phyloP scores from a whole-genome alignment of 2,329 filamentous ascomycete species.

The Colletotrichum karsti region DNA sequence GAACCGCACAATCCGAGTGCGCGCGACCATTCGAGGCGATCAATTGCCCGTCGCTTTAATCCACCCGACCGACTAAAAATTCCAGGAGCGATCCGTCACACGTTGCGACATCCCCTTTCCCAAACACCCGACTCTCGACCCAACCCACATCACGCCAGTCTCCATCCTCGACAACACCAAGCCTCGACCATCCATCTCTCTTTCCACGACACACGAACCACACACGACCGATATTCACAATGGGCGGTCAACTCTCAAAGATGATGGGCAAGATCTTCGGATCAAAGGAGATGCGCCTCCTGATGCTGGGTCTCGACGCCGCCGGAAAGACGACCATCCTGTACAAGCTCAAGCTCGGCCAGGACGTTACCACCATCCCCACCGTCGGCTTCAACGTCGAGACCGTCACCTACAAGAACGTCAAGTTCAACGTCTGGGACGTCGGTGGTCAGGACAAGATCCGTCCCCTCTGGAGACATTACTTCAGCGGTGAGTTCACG shows the following conservation, averaged over 20 bases:
- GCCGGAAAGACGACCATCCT: constrained; percentile 99
- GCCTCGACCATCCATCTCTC: background rate
- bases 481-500: constrained; percentile 80
- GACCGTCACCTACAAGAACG: constrained; percentile 98
- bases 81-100: background rate
- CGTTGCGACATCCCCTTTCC: constrained; percentile 16
- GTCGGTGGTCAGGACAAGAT: constrained; percentile 99
- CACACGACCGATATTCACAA: constrained; percentile 53
- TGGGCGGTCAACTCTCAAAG: constrained; percentile 95
- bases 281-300: constrained; percentile 97
- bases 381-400: constrained; percentile 99
- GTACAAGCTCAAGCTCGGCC: constrained; percentile 98
- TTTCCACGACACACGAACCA: background rate
- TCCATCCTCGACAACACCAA: background rate
- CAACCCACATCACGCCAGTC: constrained; percentile 1
- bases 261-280: constrained; percentile 99
- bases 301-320: constrained; percentile 98
- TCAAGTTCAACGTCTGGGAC: constrained; percentile 99
- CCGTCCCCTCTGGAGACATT: constrained; percentile 95
- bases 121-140: background rate
- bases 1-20: background rate
- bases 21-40: background rate
- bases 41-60: background rate
- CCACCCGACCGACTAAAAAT: background rate
- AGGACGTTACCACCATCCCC: constrained; percentile 97